Evolutionary conservation across 1,284 basidiomycete species (phyloP).

Genomic region (Papiliotrema flavescens): DNA sequence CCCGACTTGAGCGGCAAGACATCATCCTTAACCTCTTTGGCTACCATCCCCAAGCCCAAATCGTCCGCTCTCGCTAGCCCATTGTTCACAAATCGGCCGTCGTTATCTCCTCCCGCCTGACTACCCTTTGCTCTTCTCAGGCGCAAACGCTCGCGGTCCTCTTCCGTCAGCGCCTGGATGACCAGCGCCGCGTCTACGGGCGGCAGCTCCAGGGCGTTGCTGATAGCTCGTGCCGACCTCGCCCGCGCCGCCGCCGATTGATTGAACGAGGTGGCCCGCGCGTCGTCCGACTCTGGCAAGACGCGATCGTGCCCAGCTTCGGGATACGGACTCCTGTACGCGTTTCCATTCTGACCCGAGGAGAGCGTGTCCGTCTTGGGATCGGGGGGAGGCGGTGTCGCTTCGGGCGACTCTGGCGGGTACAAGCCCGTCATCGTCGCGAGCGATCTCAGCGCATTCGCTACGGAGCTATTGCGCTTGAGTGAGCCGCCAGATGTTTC

Average conservation of each 20-base stretch:
- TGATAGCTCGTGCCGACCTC: slow-evolving; percentile 11
- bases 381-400: slow-evolving; percentile 52
- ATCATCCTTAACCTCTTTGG: slow-evolving; percentile 52
- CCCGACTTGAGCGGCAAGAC: slow-evolving; percentile 80
- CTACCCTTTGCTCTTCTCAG: slow-evolving; percentile 58
- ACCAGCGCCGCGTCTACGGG: slow-evolving; percentile 61
- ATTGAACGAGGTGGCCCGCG: slow-evolving; percentile 7
- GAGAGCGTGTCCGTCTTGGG: background rate
- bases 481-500: slow-evolving; percentile 43
- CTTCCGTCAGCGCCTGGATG: slow-evolving; percentile 80
- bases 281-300: slow-evolving; percentile 22
- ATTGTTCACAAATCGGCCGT: slow-evolving; percentile 39
- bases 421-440: slow-evolving; percentile 53
- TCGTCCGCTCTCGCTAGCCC: slow-evolving; percentile 40
- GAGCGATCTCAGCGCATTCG: slow-evolving; percentile 72
- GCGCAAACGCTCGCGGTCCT: slow-evolving; percentile 80
- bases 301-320: slow-evolving; percentile 34
- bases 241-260: slow-evolving; percentile 7
- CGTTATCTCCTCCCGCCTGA: slow-evolving; percentile 43
- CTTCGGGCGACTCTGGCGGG: slow-evolving; percentile 20
- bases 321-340: slow-evolving; percentile 42
- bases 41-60: slow-evolving; percentile 49
- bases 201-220: slow-evolving; percentile 5
- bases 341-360: background rate
- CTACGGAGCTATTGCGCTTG: slow-evolving; percentile 77